phyloP scores from a whole-genome alignment of 345 rosid species.

The Punica granatum region DNA sequence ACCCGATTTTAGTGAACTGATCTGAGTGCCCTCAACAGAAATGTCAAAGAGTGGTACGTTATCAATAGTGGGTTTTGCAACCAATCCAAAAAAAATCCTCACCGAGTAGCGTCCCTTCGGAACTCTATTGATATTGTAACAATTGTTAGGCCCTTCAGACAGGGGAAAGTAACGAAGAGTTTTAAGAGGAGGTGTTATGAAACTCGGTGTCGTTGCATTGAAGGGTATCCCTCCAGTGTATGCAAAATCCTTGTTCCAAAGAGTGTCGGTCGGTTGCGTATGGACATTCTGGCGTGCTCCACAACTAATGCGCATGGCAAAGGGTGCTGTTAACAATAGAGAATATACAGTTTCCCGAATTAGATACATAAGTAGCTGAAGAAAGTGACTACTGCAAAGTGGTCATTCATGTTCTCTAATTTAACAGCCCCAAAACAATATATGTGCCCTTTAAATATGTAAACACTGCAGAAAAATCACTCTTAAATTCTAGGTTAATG shows the following conservation, averaged over 20 bases:
- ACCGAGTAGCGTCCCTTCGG: slow-evolving; percentile 81
- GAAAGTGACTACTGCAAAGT: not conserved
- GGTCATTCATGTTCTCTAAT: not conserved
- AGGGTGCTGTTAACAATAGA: slow-evolving; percentile 48
- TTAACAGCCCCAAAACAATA: not conserved
- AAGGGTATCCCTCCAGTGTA: slow-evolving; percentile 86
- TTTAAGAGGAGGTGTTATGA: slow-evolving; percentile 54
- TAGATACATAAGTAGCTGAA: not conserved
- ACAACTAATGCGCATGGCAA: slow-evolving; percentile 86
- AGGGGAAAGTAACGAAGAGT: slow-evolving; percentile 88
- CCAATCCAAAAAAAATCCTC: slow-evolving; percentile 69
- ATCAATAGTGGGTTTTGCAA: slow-evolving; percentile 34
- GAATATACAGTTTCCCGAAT: not conserved
- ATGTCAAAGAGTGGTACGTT: slow-evolving; percentile 83
- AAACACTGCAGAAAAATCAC: not conserved
- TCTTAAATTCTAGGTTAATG: not conserved
- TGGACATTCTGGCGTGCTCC: slow-evolving; percentile 61
- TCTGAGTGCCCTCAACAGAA: slow-evolving; percentile 81
- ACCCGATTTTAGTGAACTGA: slow-evolving; percentile 72
- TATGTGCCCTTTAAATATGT: not conserved
- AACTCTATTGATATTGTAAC: slow-evolving; percentile 62
- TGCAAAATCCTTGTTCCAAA: slow-evolving; percentile 86
- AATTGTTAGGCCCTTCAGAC: slow-evolving; percentile 84
- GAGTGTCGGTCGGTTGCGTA: slow-evolving; percentile 66
- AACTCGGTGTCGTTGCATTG: slow-evolving; percentile 48